These are phyloP conservation scores for Neurospora sp. DNA, from an alignment of 495 filamentous ascomycete genomes.

Conservation along the genomic window DNA sequence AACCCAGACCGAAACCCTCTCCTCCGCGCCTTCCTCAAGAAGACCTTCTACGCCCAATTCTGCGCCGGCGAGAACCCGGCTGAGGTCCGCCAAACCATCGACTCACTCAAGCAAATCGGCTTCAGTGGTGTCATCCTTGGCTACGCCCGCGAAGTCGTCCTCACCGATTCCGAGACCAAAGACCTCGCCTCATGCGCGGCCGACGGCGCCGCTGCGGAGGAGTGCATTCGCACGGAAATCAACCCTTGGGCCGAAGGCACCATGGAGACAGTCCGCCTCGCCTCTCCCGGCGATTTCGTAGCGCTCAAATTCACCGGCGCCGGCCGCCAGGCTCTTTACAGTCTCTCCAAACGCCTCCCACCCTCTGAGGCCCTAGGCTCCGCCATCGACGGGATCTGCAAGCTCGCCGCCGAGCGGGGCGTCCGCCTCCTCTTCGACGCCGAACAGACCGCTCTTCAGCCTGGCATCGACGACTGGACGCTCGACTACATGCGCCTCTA, in stretches of 20 bases:
- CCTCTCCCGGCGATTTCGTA: conserved; percentile 69
- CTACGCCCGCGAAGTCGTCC: conserved; percentile 65
- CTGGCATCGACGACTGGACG: conserved; percentile 79
- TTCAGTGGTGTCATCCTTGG: conserved; percentile 69
- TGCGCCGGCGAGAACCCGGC: conserved; percentile 60
- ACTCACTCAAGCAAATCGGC: conserved; percentile 52
- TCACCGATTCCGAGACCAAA: conserved; percentile 39
- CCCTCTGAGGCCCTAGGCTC: conserved; percentile 53
- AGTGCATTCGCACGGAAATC: conserved; percentile 50
- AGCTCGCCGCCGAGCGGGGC: conserved; percentile 57
- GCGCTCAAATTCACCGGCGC: conserved; percentile 93
- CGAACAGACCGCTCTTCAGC: conserved; percentile 73
- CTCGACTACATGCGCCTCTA: conserved; percentile 65
- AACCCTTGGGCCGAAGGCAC: conserved; percentile 65
- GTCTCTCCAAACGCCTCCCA: conserved; percentile 45
- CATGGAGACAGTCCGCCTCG: conserved; percentile 64
- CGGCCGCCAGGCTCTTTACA: conserved; percentile 60
- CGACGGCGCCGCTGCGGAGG: conserved; percentile 24
- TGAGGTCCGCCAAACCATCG: conserved; percentile 52
- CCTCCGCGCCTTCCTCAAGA: conserved; percentile 50
- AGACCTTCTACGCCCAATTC: conserved; percentile 78
- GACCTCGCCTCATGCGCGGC: conserved; percentile 21
- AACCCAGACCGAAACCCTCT: conserved; percentile 49
- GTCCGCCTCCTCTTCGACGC: conserved; percentile 81
- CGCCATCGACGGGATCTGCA: conserved; percentile 67